Conservation (phyloP, 768 basidiomycete species). For the Austroboletus eburneus region DNA sequence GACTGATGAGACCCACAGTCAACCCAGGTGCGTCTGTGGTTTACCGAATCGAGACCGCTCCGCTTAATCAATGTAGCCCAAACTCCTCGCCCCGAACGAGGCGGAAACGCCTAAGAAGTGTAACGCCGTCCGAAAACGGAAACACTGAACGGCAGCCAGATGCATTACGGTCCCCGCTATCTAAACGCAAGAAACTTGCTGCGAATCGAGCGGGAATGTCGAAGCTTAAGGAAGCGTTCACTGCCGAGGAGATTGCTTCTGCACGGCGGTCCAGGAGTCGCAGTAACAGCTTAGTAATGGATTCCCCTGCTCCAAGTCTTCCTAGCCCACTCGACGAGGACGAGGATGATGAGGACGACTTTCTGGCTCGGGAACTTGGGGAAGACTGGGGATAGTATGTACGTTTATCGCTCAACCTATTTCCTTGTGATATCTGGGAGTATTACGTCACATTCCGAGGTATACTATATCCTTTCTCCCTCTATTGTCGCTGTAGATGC, state of each 20-base stretch:
- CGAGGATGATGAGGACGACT: conserved; percentile 71
- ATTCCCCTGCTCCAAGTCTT: conserved; percentile 7
- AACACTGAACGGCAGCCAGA: conserved; percentile 38
- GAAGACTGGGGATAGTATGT: conserved; percentile 66
- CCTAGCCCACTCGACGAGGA: conserved; percentile 40
- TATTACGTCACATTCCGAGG: neutral
- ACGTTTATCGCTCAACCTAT: conserved; percentile 16
- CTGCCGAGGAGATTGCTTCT: conserved; percentile 45
- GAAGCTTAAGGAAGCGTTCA: conserved; percentile 62
- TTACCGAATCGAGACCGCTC: conserved; percentile 18
- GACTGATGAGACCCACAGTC: conserved; percentile 49
- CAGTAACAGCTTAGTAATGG: conserved; percentile 16
- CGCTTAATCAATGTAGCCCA: conserved; percentile 30
- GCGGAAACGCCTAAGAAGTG: conserved; percentile 68
- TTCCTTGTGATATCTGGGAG: conserved; percentile 7
- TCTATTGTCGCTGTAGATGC: conserved; percentile 24
- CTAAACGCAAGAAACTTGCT: conserved; percentile 76
- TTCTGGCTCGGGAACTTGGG: conserved; percentile 74
- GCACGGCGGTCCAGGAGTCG: conserved; percentile 19
- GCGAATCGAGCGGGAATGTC: conserved; percentile 63
- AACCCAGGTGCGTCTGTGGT: conserved; percentile 34
- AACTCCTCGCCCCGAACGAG: conserved; percentile 42
- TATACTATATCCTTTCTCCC: conserved; percentile 1
- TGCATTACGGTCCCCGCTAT: conserved; percentile 59
- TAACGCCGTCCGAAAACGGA: conserved; percentile 63